These are phyloP conservation scores for Pseudognaphalium luteoalbum DNA, from an alignment of 129 eudicot genomes.

Conservation along the genomic window DNA sequence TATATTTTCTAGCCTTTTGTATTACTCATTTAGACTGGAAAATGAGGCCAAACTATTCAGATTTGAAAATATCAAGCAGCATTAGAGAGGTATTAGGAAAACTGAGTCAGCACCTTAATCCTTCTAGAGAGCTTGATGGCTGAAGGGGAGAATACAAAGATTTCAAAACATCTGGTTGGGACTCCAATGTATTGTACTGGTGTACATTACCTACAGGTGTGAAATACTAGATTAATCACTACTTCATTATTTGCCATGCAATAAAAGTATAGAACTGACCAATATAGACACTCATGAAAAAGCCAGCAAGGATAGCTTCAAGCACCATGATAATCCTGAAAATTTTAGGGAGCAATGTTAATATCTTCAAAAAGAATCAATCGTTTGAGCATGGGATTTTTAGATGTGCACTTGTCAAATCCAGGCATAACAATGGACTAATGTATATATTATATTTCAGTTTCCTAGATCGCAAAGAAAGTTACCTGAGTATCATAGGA, in stretches of 20 bases:
- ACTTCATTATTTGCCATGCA: slow-evolving; percentile 13
- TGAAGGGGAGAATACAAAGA: slow-evolving; percentile 96
- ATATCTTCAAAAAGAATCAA: slow-evolving; percentile 3
- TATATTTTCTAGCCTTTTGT: neutral
- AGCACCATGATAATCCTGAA: slow-evolving; percentile 90
- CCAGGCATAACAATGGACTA: neutral
- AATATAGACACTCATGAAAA: slow-evolving; percentile 72
- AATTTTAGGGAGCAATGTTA: slow-evolving; percentile 21
- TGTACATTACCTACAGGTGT: slow-evolving; percentile 71
- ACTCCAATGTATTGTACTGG: slow-evolving; percentile 88
- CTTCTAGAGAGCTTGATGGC: slow-evolving; percentile 87
- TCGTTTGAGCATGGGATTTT: neutral
- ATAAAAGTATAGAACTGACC: slow-evolving; percentile 53
- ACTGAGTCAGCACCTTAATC: slow-evolving; percentile 58
- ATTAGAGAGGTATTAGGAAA: neutral
- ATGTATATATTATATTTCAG: slow-evolving; percentile 5
- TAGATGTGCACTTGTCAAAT: neutral
- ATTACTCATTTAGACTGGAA: neutral
- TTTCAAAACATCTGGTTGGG: slow-evolving; percentile 94
- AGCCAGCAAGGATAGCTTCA: slow-evolving; percentile 83
- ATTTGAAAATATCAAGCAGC: neutral
- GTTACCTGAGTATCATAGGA: slow-evolving; percentile 68
- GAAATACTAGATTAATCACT: slow-evolving; percentile 8
- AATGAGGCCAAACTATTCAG: neutral
- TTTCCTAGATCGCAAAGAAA: slow-evolving; percentile 8